Evolutionary conservation across 1,284 basidiomycete genomes (phyloP).

Genomic region (Cutaneotrichosporon sp.): DNA sequence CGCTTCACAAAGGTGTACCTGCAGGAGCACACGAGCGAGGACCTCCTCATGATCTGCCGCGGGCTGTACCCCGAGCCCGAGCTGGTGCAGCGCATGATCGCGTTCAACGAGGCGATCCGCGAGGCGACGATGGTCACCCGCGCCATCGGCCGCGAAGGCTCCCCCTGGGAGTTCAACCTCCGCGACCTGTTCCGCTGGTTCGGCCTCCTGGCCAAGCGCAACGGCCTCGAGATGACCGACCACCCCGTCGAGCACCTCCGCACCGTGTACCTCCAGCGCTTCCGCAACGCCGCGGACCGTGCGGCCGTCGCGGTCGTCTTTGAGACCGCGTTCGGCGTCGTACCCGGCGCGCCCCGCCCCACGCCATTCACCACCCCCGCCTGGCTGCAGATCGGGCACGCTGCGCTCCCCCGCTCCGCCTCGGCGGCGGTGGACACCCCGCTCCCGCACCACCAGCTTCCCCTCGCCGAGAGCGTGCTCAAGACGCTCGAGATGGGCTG

Average conservation of each 20-base stretch:
- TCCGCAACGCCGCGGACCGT: slow-evolving; percentile 73
- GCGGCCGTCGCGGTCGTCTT: slow-evolving; percentile 65
- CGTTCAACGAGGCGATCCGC: slow-evolving; percentile 75
- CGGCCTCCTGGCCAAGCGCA: slow-evolving; percentile 53
- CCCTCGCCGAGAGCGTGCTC: slow-evolving; percentile 73
- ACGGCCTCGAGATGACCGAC: slow-evolving; percentile 62
- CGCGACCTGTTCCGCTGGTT: slow-evolving; percentile 93
- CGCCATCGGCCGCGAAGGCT: slow-evolving; percentile 77
- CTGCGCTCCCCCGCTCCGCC: slow-evolving; percentile 57
- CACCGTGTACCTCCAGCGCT: slow-evolving; percentile 80
- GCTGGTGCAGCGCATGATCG: slow-evolving; percentile 74
- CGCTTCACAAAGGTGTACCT: slow-evolving; percentile 97
- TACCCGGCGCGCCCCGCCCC: slow-evolving; percentile 54
- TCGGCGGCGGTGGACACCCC: slow-evolving; percentile 55
- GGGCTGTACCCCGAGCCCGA: slow-evolving; percentile 70
- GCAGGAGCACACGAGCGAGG: slow-evolving; percentile 77
- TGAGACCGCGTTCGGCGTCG: slow-evolving; percentile 61
- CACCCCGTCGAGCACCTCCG: slow-evolving; percentile 68
- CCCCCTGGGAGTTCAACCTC: slow-evolving; percentile 99
- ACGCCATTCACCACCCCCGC: slow-evolving; percentile 61
- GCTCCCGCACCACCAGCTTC: slow-evolving; percentile 68
- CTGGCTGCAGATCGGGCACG: slow-evolving; percentile 71
- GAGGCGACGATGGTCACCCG: slow-evolving; percentile 68
- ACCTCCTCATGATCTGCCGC: slow-evolving; percentile 77
- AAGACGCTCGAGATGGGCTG: slow-evolving; percentile 76